Conservation (phyloP, 2,329 filamentous ascomycete species). For the Aspergillus costaricaensis region DNA sequence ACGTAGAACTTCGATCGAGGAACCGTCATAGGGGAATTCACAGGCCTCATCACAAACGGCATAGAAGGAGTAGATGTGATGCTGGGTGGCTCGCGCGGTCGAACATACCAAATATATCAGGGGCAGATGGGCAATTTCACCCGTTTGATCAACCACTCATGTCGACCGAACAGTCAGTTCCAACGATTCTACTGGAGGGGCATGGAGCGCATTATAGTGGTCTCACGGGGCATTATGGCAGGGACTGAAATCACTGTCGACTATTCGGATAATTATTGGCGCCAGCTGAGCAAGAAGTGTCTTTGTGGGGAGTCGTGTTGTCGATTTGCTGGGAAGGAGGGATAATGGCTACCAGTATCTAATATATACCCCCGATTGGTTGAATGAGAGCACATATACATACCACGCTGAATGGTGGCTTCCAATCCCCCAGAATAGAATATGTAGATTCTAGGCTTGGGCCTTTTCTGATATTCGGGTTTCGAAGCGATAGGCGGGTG, state of each 20-base stretch:
- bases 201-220: conserved; percentile 57
- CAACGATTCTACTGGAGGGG: conserved; percentile 60
- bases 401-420: too few species aligned
- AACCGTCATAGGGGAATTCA: conserved; percentile 57
- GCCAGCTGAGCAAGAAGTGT: conserved; percentile 57
- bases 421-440: too few species aligned
- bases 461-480: too few species aligned
- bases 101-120: conserved; percentile 60
- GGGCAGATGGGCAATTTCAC: conserved; percentile 58
- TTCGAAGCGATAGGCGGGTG: too few species aligned
- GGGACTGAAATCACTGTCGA: conserved; percentile 60
- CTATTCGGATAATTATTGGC: conserved; percentile 61
- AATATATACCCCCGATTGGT: too few species aligned
- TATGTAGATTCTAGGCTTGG: too few species aligned
- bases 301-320: conserved; percentile 58
- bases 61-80: conserved; percentile 58
- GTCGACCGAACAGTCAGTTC: conserved; percentile 59
- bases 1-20: conserved; percentile 51
- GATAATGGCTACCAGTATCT: not conserved
- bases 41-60: conserved; percentile 57
- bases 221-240: conserved; percentile 57
- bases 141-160: conserved; percentile 61
- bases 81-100: conserved; percentile 45
- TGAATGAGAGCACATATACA: too few species aligned
- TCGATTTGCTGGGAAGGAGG: conserved; percentile 19